Evolutionary conservation across 1,284 basidiomycete species (phyloP), one percentile per base, ranked within the genome.

Genomic region (Microbotryomycetes sp.): DNA sequence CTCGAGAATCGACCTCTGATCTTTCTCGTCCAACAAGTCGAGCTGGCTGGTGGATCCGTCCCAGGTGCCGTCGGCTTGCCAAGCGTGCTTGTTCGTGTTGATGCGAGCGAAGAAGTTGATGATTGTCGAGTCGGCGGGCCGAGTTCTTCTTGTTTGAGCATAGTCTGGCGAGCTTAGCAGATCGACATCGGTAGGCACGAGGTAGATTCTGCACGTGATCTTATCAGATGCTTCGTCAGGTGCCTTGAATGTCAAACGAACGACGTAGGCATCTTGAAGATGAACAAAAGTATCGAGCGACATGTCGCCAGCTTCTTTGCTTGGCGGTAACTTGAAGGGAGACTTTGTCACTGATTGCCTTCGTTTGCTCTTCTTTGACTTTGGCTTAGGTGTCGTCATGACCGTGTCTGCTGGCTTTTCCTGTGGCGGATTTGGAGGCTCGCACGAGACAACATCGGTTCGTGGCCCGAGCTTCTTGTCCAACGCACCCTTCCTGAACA

Each of bases 1-100:
- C 32, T 72, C 70, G 42, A 69, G 64, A 2, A 72, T 50, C 0
- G 67, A 68, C 4, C 63, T 51, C 16, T 22, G 31, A 45, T 62
- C 60, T 64, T 66, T 48, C 23, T 66, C 67, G 16, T 51, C 56
- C 30, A 60, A 25, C 7, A 64, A 51, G 6, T n/a, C 9, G 6
- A 31, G 36, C n/a, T n/a, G n/a, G n/a, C n/a, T n/a, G n/a, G n/a
- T n/a, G n/a, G n/a, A n/a, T n/a, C n/a, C n/a, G n/a, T n/a, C n/a
- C n/a, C n/a, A n/a, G 4, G 25, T 12, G 2, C 22, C 49, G 7
- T 30, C 49, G 1, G 4, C 26, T 16, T 52, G 23, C 58, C 67
- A 64, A 25, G 54, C 62, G 1, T 6, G 26, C 26, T n/a, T 2
- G 2, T 29, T 26, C 3, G 54, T 42, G 7, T 62, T 22, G 4